Base-by-base conservation (phyloP, 768 basidiomycete species). In the Amyloporia xantha region DNA sequence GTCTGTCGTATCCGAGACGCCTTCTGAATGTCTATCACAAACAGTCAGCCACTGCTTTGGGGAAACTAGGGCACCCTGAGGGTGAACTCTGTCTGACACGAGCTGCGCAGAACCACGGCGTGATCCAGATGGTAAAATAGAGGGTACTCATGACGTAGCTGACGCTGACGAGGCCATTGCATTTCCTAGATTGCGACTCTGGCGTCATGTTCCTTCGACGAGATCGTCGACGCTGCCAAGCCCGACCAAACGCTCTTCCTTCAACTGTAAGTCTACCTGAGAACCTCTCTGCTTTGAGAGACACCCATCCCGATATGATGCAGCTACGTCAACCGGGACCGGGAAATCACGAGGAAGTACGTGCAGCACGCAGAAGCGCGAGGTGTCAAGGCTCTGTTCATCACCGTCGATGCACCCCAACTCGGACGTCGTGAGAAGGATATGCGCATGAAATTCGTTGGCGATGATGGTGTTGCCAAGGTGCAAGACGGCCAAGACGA, bases 331-430 rank as follows among this genome's bases (percentile, higher is more conserved):
- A 97, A 97, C 71, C 84, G 84, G 56, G 91, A 98, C 60, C 78
- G 91, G 12, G 76, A 75, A 35, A 80, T 91, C 48, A 95, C 94
- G 10, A 82, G 84, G 63, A 79, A 82, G 49, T 81, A 92, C 44
- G 89, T 98, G 0, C 80, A 89, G 59, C 89, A 95, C 54, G 95
- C 95, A 1, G 92, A 93, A 67, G 71, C 75, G 52, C 80, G 92
- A 17, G 95, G 95, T 2, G 78, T 99, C 59, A 94, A 92, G 64
- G 95, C 78, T 2, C 71, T 98, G 12, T 96, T 98, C 68, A 95
- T 98, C 63, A 97, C 95, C 0, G 95, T 98, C 21, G 95, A 98
- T 68, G 95, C 95, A 0, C 94, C 95, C 3, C 93, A 96, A 57
- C 82, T 97, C 6, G 95, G 95, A 36, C 79, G 93, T 11, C 77